Conservation (phyloP, 2,329 filamentous ascomycete species). For the Xylariaceae sp. region DNA sequence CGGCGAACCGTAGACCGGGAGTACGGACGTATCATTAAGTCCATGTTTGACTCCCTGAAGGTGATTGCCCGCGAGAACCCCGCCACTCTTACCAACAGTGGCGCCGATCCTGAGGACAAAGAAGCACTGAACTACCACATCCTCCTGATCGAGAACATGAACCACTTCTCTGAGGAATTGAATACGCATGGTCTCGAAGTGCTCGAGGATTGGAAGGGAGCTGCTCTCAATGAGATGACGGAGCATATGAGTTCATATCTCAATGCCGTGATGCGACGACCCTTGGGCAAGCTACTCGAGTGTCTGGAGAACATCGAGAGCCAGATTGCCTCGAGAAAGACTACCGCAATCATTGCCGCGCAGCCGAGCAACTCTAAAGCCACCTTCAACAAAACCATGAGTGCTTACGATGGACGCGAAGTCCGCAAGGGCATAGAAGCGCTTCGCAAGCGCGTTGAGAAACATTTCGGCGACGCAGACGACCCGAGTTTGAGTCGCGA, state of each 20-base stretch:
- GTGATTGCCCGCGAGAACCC: conserved; percentile 77
- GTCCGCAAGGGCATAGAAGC: conserved; percentile 85
- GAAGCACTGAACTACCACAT: conserved; percentile 97
- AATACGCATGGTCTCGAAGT: conserved; percentile 69
- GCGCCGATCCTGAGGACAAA: conserved; percentile 73
- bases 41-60: conserved; percentile 96
- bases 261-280: conserved; percentile 79
- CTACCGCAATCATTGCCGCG: conserved; percentile 60
- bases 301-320: conserved; percentile 86
- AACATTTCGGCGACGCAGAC: conserved; percentile 90
- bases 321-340: conserved; percentile 56
- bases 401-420: conserved; percentile 75
- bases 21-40: conserved; percentile 82
- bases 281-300: conserved; percentile 84
- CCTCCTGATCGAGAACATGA: conserved; percentile 97
- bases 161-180: conserved; percentile 91
- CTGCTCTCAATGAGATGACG: conserved; percentile 69
- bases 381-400: conserved; percentile 80
- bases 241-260: conserved; percentile 89
- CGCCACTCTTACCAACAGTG: conserved; percentile 40
- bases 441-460: conserved; percentile 86
- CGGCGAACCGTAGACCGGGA: conserved; percentile 77
- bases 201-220: conserved; percentile 75
- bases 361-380: conserved; percentile 78
- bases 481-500: conserved; percentile 60